Evolutionary conservation across 371 early-diverging fungal species (phyloP).

Genomic region (Actinomortierella wolfii): DNA sequence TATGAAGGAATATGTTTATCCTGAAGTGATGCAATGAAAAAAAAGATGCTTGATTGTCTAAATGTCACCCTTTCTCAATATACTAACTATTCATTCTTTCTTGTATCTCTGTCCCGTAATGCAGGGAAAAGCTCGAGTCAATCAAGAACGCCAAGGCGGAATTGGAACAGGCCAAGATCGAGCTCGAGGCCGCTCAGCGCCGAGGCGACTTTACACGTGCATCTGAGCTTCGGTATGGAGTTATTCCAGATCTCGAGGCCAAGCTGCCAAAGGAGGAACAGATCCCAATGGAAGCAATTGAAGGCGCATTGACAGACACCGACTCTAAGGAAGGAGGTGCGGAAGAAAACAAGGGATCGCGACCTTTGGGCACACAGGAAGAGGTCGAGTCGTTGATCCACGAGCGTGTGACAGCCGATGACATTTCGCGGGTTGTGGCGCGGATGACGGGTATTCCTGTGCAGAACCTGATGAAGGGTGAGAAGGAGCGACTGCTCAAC

Average conservation of each 20-base stretch:
- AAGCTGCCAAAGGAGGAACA: slow-evolving; percentile 65
- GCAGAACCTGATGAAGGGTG: slow-evolving; percentile 76
- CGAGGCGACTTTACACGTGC: slow-evolving; percentile 77
- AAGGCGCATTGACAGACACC: slow-evolving; percentile 17
- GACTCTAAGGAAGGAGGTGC: slow-evolving; percentile 1
- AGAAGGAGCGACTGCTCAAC: slow-evolving; percentile 79
- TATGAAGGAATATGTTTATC: no score
- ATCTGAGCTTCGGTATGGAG: slow-evolving; percentile 83
- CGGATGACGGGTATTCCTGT: slow-evolving; percentile 92
- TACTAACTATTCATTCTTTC: background rate
- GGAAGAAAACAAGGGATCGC: slow-evolving; percentile 10
- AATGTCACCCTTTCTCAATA: background rate
- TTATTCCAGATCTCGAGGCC: slow-evolving; percentile 86
- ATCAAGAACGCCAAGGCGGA: slow-evolving; percentile 74
- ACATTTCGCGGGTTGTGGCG: slow-evolving; percentile 86
- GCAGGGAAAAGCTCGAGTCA: slow-evolving; percentile 64
- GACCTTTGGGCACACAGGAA: slow-evolving; percentile 51
- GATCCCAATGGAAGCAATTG: slow-evolving; percentile 21
- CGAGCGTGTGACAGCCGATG: slow-evolving; percentile 86
- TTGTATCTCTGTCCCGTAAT: background rate
- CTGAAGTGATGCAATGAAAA: background rate
- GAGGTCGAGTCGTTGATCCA: slow-evolving; percentile 68
- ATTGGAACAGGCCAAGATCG: slow-evolving; percentile 78
- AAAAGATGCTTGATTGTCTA: background rate
- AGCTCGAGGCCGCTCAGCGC: slow-evolving; percentile 75